These are phyloP conservation scores for Raphidocelis subcapitata DNA, from an alignment of 139 green algal genomes.

Conservation along the genomic window DNA sequence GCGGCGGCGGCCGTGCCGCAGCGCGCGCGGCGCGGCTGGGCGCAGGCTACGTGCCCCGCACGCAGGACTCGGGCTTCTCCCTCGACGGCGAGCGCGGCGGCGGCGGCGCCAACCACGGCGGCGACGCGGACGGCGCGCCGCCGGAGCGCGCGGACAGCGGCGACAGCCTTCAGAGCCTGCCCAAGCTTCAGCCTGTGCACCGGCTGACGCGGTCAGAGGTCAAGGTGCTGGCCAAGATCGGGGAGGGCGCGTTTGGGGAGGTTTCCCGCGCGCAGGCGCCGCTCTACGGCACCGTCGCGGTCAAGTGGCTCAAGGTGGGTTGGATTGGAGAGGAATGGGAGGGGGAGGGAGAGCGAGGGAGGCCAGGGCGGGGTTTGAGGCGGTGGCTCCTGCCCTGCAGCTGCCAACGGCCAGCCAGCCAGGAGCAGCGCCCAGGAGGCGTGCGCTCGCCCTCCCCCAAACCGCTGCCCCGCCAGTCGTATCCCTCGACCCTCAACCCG, in stretches of 20 bases:
- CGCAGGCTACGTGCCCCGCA: conserved; percentile 7
- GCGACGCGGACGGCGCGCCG: not conserved
- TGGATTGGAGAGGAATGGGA: not conserved
- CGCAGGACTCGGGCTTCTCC: conserved; percentile 25
- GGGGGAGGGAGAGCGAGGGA: too few relatives aligned
- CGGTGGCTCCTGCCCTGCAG: not conserved
- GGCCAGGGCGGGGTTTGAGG: not conserved
- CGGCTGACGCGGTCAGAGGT: conserved; percentile 48
- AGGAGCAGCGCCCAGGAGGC: too few relatives aligned
- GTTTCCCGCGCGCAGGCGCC: conserved; percentile 65
- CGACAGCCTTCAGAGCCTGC: conserved; percentile 27
- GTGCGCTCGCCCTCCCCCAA: too few relatives aligned
- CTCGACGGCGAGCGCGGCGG: conserved; percentile 12
- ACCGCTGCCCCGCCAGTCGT: too few relatives aligned
- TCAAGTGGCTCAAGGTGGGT: conserved; percentile 84
- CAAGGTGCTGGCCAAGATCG: conserved; percentile 63
- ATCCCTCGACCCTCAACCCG: too few relatives aligned
- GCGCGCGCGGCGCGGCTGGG: not conserved
- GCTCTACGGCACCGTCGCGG: conserved; percentile 71
- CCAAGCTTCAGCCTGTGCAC: conserved; percentile 40
- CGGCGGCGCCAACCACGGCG: not conserved
- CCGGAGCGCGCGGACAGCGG: conserved; percentile 15
- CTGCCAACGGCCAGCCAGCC: not conserved
- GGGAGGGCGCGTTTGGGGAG: conserved; percentile 83
- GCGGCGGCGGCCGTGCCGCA: too few relatives aligned